Evolutionary conservation across 805 yeast species (phyloP), one percentile per base, ranked within the genome.

Genomic region (Hanseniaspora opuntiae): DNA sequence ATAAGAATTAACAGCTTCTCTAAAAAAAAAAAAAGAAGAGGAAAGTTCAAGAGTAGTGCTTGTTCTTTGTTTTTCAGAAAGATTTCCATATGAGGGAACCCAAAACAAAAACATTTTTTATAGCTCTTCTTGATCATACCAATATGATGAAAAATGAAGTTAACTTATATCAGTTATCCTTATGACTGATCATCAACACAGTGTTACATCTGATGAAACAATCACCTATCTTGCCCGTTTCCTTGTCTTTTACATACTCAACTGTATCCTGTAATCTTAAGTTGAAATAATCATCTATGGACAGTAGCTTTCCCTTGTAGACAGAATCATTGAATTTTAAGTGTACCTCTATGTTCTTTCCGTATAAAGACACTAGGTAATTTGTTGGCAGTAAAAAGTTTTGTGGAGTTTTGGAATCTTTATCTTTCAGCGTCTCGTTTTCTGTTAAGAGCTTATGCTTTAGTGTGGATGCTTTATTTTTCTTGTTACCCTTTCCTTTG

Each of bases 261-360:
- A 72, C 75, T 1, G 82, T 78, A 30, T 81, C 76, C 36, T 77
- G 82, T 40, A 89, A 67, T 62, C 85, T 88, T 35, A 93, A 58
- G 61, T 93, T 93, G 90, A 93, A 90, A 68, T 93, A 93, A 61
- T 86, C 85, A 64, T 93, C 98, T 24, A 86, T 83, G 1, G 95
- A 79, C 4, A 81, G 68, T 44, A 93, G 73, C 20, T 66, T 75
- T 0, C 98, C 98, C 56, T 71, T 76, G 67, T 93, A 93, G 65
- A 88, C 95, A 11, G 95, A 84, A 58, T 77, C 77, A 62, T 88
- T 90, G 83, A 96, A 93, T 65, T 93, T 93, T 57, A 93, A 74
- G 55, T 88, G 78, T 20, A 93, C 90, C 12, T 81, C 69, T 12
- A 90, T 88, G 35, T 70, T 73, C 55, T 81, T 74, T 54, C 82